These are phyloP conservation scores for Colletotrichum simmondsii DNA, from an alignment of 2,329 filamentous ascomycete species.

Conservation along the genomic window DNA sequence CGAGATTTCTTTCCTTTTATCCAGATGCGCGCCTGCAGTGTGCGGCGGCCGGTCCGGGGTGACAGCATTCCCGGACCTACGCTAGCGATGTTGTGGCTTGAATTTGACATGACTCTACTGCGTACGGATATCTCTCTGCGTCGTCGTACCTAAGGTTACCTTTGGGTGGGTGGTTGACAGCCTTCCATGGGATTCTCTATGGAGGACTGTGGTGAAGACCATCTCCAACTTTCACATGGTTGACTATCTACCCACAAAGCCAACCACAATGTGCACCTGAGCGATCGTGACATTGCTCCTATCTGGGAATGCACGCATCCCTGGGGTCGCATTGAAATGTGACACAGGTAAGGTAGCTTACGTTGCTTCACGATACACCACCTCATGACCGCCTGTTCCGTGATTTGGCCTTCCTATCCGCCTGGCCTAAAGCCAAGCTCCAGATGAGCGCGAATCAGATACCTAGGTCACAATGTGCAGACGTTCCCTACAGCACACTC, in stretches of 20 bases:
- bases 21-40: neutral
- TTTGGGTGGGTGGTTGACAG: neutral
- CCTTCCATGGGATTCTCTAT: neutral
- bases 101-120: neutral
- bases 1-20: neutral
- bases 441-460: conserved; percentile 15
- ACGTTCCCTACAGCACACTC: neutral
- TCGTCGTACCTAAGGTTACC: neutral
- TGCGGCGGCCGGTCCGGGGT: neutral
- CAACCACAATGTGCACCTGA: neutral
- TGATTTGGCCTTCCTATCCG: neutral
- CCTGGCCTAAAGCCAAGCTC: neutral
- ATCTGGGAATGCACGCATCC: neutral
- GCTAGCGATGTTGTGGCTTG: neutral
- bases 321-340: neutral
- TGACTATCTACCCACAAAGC: neutral
- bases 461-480: neutral
- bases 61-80: neutral
- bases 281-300: neutral
- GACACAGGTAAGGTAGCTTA: neutral
- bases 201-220: neutral
- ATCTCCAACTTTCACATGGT: neutral
- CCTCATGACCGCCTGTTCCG: neutral
- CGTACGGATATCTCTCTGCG: neutral
- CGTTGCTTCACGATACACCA: neutral